Evolutionary conservation across 1,284 basidiomycete genomes (phyloP).

Genomic region (Megacollybia platyphylla): DNA sequence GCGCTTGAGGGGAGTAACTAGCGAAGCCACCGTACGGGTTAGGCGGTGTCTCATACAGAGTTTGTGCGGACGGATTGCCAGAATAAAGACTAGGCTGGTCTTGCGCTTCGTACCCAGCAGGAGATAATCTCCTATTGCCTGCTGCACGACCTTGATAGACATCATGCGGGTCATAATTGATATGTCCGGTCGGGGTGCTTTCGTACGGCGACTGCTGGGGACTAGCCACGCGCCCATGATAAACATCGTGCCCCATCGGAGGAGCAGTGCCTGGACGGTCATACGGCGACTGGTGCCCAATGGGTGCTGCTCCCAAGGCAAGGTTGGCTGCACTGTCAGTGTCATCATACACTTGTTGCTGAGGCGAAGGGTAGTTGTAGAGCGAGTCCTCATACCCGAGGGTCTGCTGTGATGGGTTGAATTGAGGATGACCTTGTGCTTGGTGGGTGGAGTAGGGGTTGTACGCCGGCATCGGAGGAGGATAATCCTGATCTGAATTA

Average conservation of each 20-base stretch:
- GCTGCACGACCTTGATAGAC: constrained; percentile 29
- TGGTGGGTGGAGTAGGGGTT: constrained; percentile 42
- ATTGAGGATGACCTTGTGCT: constrained; percentile 32
- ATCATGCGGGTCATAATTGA: constrained; percentile 30
- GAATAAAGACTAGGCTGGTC: neutral
- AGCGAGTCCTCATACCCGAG: constrained; percentile 36
- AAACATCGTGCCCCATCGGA: neutral
- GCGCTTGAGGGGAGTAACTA: neutral
- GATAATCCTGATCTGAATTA: constrained; percentile 45
- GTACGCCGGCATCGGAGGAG: constrained; percentile 64
- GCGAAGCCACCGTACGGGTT: neutral
- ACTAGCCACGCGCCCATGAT: neutral
- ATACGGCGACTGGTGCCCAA: constrained; percentile 25
- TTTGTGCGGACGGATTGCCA: neutral
- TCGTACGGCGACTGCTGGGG: neutral
- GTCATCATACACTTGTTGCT: constrained; percentile 36
- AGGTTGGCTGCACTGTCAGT: constrained; percentile 52
- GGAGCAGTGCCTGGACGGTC: constrained; percentile 11
- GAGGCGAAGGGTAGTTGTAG: constrained; percentile 17
- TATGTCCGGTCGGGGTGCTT: constrained; percentile 2
- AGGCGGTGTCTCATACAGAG: neutral
- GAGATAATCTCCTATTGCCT: no score
- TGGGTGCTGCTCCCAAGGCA: constrained; percentile 38
- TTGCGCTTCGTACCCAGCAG: no score
- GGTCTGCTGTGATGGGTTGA: constrained; percentile 41